phyloP scores from a whole-genome alignment of 2,329 filamentous ascomycete species.

The Cytospora piceae region DNA sequence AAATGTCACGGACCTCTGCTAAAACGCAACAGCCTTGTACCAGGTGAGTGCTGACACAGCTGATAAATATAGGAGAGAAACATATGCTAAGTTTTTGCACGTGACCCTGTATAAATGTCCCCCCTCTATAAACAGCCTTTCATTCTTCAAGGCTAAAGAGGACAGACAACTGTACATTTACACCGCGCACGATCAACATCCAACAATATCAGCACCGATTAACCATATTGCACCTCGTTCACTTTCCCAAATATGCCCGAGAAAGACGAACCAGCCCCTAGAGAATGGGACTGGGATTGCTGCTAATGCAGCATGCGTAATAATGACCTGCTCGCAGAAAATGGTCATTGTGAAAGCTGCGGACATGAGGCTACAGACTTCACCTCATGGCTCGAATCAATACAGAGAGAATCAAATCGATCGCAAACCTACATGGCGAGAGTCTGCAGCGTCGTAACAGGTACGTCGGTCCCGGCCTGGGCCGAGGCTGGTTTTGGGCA shows the following conservation, averaged over 20 bases:
- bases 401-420: neutral
- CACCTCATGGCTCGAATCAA: neutral
- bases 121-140: too few species aligned
- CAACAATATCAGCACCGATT: too few species aligned
- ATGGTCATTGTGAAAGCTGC: neutral
- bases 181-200: slow-evolving; percentile 2
- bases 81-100: too few species aligned
- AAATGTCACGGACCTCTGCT: too few species aligned
- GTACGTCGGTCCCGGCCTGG: neutral
- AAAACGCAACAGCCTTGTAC: too few species aligned
- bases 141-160: neutral
- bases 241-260: slow-evolving; percentile 1
- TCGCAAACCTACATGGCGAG: neutral
- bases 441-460: neutral
- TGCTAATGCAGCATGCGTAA: neutral
- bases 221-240: neutral
- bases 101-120: too few species aligned
- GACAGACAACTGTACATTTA: neutral
- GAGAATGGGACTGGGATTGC: neutral
- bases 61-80: too few species aligned
- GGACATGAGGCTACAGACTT: neutral
- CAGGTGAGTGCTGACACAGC: too few species aligned
- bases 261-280: neutral
- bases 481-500: slow-evolving; percentile 5
- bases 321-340: neutral